Evolutionary conservation across 108 stramenopile genomes (phyloP), one percentile per base, ranked within the genome.

Genomic region (Discostella pseudostelligera): DNA sequence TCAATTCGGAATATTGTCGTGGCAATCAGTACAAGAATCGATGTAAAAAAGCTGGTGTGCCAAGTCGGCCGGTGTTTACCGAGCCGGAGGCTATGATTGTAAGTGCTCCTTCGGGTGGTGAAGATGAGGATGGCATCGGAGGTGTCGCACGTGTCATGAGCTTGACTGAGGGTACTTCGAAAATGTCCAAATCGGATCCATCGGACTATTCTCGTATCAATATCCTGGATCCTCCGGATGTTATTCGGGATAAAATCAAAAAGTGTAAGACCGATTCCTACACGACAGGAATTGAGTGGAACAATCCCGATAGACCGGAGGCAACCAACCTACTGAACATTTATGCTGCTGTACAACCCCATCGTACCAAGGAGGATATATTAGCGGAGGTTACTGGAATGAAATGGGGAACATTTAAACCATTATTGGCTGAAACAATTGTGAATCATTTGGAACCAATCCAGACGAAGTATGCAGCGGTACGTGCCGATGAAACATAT

Each of bases 141-240:
- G 97, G 96, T 4, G 83, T 76, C 25, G 97, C 97, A 5, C 95
- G 99, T 8, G 83, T 99, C 25, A 99, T 99, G 99, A 93, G 91
- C 69, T 84, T 99, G 50, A 85, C 88, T 12, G 97, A 99, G 62
- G 98, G 97, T 8, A 92, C 81, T 19, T 78, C 67, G 29, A 99
- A 99, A 80, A 99, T 99, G 99, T 95, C 93, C 74, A 99, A 99
- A 76, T 83, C 81, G 20, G 98, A 97, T 58, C 82, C 93, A 7
- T 85, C 79, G 26, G 97, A 97, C 65, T 67, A 24, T 42, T 93
- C 90, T 19, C 81, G 99, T 39, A 99, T 99, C 76, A 97, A 98
- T 79, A 82, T 99, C 20, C 74, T 91, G 43, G 99, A 99, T 70
- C 77, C 93, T 11, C 96, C 97, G 0, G 85, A 98, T 14, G 70